Evolutionary conservation across 78 protist genomes (phyloP), one percentile per base, ranked within the genome.

Genomic region (Dictyostelium citrinum): DNA sequence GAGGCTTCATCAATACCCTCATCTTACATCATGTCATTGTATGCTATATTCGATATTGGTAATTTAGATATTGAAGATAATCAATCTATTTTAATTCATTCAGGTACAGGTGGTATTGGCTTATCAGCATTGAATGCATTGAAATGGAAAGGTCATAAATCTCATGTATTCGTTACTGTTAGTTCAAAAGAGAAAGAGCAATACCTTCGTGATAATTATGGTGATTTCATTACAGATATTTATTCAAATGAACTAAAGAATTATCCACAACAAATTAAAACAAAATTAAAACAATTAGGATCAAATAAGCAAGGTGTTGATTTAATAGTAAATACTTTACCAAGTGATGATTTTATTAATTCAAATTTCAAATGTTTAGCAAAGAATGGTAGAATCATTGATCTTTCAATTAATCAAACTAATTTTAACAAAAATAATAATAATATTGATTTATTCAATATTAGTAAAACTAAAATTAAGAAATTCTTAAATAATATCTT

Each of bases 101-200:
- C 31, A 46, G 46, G 41, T n/a, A 14, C 70, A 7, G 83, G 70
- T 29, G 49, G 83, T 24, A 20, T 78, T 3, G 83, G 83, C 5
- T 78, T 78, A 31, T 49, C 83, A 49, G 45, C 68, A 29, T 78
- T 78, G 22, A 29, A 78, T 22, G 33, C 58, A 24, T 78, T 78
- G 7, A 78, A 51, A 51, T 51, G 35, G 51, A 78, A 78, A 75
- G 43, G 20, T 46, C 37, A 29, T 55, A 78, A 43, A 24, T 46
- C 49, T 6, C 5, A 41, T n/a, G 43, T 78, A 31, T 78, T 78
- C 35, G 83, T 49, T 12, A 78, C 70, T 5, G 61, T 43, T 49
- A 41, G 45, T 1, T 78, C 83, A 49, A 20, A 43, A 29, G 83
- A 78, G 35, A 78, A 78, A 31, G 45, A 78, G 17, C 70, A 78